phyloP scores from a whole-genome alignment of 208 protist genomes.

The Phytomonas sp. region DNA sequence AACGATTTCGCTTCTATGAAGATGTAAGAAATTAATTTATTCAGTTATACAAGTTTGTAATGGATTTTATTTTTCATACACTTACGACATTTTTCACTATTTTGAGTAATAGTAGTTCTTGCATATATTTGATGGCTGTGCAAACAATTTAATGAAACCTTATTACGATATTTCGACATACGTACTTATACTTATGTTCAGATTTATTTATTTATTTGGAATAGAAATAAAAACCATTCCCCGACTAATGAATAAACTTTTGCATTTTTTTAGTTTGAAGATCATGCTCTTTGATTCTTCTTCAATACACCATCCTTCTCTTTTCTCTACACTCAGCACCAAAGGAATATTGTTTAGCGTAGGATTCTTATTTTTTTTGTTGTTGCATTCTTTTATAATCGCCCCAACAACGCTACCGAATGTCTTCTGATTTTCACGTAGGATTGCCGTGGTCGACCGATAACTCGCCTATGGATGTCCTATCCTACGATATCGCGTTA shows the following conservation, averaged over 20 bases:
- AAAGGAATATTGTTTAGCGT: not conserved
- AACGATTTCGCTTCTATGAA: not conserved
- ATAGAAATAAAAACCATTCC: not conserved
- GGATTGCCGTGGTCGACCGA: not conserved
- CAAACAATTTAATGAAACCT: not conserved
- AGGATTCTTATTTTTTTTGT: not conserved
- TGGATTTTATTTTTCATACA: not conserved
- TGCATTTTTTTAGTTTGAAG: constrained; percentile 3
- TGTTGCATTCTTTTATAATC: not conserved
- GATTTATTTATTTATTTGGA: not conserved
- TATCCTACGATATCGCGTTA: constrained; percentile 51
- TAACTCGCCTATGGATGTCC: constrained; percentile 22
- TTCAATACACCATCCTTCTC: not conserved
- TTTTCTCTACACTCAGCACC: not conserved
- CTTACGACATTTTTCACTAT: not conserved
- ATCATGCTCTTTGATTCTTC: not conserved
- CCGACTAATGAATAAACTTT: not conserved
- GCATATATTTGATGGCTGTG: not conserved
- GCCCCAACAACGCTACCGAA: not conserved
- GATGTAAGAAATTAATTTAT: not conserved
- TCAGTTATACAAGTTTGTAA: not conserved
- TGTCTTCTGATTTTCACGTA: not conserved
- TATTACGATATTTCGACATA: not conserved
- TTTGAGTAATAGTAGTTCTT: not conserved
- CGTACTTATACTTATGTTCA: not conserved